Percentiles rank a stretch among this genome's conserved stretches.
These are phyloP conservation scores for Globisporangium lucens DNA, from an alignment of 352 stramenopile species.

Conservation along the genomic window DNA sequence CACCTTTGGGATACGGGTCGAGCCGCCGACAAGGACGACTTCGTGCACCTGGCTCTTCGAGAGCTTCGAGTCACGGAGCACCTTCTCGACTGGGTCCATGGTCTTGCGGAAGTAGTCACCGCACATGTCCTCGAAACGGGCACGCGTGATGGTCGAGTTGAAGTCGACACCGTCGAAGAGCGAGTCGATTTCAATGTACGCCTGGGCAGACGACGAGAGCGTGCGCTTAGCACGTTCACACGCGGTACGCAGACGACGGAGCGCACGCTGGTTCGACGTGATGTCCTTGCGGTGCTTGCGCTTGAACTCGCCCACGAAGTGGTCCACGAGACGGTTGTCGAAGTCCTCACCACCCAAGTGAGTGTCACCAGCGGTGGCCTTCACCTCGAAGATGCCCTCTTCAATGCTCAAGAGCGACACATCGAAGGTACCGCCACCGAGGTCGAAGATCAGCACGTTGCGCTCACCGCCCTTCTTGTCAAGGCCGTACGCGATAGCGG, in stretches of 20 bases:
- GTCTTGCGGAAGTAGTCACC: conserved; percentile 92
- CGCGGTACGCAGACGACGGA: conserved; percentile 86
- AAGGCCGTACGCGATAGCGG: conserved; percentile 93
- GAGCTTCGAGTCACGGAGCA: conserved; percentile 28
- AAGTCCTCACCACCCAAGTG: conserved; percentile 90
- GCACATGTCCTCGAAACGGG: conserved; percentile 90
- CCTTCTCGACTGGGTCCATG: conserved; percentile 69
- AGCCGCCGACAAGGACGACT: conserved; percentile 35
- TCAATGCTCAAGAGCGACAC: conserved; percentile 90
- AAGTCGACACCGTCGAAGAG: conserved; percentile 93
- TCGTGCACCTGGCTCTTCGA: conserved; percentile 29
- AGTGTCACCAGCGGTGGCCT: conserved; percentile 90
- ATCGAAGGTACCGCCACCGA: conserved; percentile 88
- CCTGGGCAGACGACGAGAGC: conserved; percentile 81
- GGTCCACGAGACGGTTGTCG: conserved; percentile 90
- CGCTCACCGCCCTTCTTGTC: conserved; percentile 93
- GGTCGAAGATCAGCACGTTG: conserved; percentile 89
- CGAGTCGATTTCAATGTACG: conserved; percentile 91
- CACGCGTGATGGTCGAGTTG: conserved; percentile 89
- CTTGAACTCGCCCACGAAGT: conserved; percentile 91
- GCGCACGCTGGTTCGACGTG: conserved; percentile 67
- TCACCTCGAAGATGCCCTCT: conserved; percentile 93
- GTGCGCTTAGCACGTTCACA: conserved; percentile 92
- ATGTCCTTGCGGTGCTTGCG: conserved; percentile 82
- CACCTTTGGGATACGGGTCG: conserved; percentile 49